Percentiles rank a stretch among this genome's conserved stretches.
These are phyloP conservation scores for Hanseniaspora sp. DNA, from an alignment of 1,139 yeast species.

Conservation along the genomic window DNA sequence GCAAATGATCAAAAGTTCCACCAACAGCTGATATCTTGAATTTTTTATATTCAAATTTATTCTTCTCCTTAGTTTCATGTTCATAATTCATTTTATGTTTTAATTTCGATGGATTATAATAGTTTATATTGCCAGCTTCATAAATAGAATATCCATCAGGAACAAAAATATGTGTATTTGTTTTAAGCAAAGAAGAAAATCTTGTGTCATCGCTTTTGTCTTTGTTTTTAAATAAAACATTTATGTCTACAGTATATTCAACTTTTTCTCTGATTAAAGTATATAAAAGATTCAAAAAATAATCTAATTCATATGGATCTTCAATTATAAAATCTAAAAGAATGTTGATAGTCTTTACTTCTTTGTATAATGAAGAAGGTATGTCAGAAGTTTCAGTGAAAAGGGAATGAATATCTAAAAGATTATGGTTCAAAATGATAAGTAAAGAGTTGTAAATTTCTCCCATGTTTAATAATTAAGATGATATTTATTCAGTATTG, in stretches of 20 bases:
- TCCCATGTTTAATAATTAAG: background rate
- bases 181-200: background rate
- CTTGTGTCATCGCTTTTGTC: background rate
- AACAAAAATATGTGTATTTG: background rate
- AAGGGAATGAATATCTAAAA: background rate
- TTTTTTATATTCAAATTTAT: constrained; percentile 20
- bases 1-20: constrained; percentile 94
- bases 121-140: background rate
- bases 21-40: constrained; percentile 56
- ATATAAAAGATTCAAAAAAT: constrained; percentile 4
- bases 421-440: background rate
- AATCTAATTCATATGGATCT: constrained; percentile 10
- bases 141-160: background rate
- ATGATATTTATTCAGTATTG: background rate
- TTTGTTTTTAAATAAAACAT: background rate
- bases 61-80: background rate
- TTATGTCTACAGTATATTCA: background rate
- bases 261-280: constrained; percentile 2
- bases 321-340: background rate
- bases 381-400: background rate
- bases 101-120: background rate
- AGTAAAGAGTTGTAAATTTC: background rate
- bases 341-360: background rate
- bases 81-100: constrained; percentile 17
- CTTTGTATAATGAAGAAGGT: background rate